Conservation (phyloP, 1,284 basidiomycete genomes). For the Mycena sp. region DNA sequence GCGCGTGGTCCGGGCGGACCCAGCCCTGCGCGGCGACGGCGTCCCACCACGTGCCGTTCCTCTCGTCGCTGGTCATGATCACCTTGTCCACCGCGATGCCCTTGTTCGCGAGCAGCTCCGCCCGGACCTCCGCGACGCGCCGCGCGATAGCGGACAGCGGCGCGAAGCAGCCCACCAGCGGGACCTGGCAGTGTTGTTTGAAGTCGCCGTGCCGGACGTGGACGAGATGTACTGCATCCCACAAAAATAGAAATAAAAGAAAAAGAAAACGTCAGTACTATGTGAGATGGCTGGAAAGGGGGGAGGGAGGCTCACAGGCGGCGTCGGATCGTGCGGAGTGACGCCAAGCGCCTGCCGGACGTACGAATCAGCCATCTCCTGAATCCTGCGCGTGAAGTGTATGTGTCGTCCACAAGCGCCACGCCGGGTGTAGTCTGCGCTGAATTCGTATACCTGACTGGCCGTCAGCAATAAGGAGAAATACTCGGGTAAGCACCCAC, state of each 20-base stretch:
- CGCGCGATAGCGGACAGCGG: conserved; percentile 63
- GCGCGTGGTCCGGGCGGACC: conserved; percentile 65
- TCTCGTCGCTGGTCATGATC: conserved; percentile 79
- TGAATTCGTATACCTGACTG: conserved; percentile 48
- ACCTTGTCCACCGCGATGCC: conserved; percentile 64
- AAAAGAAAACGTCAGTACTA: too few relatives aligned
- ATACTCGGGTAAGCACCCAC: not conserved
- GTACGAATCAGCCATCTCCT: conserved; percentile 49
- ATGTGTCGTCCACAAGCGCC: conserved; percentile 54
- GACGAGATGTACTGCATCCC: conserved; percentile 28
- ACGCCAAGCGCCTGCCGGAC: conserved; percentile 48
- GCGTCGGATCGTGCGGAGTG: not conserved
- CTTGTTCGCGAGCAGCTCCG: conserved; percentile 59
- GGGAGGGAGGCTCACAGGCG: too few relatives aligned
- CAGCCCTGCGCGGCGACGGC: conserved; percentile 67
- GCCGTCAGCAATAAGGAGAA: not conserved
- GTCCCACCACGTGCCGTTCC: conserved; percentile 71
- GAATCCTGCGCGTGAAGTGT: conserved; percentile 51
- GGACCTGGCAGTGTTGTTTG: conserved; percentile 19
- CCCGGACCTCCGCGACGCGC: conserved; percentile 71
- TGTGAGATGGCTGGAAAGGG: too few relatives aligned
- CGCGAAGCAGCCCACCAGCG: conserved; percentile 26
- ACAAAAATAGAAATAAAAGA: not conserved
- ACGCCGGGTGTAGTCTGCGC: too few relatives aligned
- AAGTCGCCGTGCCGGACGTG: conserved; percentile 32